These are phyloP conservation scores for Teunomyces funiuensis DNA, from an alignment of 805 yeast genomes.

Conservation along the genomic window DNA sequence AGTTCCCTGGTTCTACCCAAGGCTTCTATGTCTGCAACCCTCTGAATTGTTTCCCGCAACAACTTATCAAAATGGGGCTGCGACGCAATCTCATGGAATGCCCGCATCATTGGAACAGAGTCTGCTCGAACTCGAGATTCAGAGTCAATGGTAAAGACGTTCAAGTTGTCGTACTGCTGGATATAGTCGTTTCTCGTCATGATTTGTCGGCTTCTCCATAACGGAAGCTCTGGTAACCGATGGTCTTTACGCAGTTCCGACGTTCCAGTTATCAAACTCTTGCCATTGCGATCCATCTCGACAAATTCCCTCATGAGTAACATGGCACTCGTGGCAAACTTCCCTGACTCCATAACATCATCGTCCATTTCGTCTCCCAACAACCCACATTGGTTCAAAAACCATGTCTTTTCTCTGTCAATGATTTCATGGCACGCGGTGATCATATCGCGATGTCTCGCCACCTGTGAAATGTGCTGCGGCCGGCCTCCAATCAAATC, in stretches of 20 bases:
- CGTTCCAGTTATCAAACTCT: conserved; percentile 18
- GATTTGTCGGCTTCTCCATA: conserved; percentile 81
- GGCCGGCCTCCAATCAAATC: conserved; percentile 81
- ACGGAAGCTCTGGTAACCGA: conserved; percentile 67
- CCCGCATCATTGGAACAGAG: conserved; percentile 87
- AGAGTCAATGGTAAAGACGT: conserved; percentile 77
- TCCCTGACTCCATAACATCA: conserved; percentile 83
- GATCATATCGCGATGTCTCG: conserved; percentile 55
- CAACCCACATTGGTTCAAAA: conserved; percentile 77
- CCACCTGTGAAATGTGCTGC: conserved; percentile 73
- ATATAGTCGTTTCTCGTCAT: conserved; percentile 86
- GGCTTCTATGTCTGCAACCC: conserved; percentile 76
- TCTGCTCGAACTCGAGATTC: conserved; percentile 74
- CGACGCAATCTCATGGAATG: conserved; percentile 73
- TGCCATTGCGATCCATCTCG: conserved; percentile 53
- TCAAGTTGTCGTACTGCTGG: conserved; percentile 69
- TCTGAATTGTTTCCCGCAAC: conserved; percentile 59
- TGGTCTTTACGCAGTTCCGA: conserved; percentile 36
- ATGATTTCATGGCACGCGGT: conserved; percentile 67
- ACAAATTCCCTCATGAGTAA: conserved; percentile 67
- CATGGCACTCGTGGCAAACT: conserved; percentile 75
- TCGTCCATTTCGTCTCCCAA: conserved; percentile 82
- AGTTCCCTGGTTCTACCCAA: conserved; percentile 76
- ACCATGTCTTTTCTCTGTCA: conserved; percentile 84
- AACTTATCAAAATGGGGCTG: conserved; percentile 71